Evolutionary conservation across 2,329 filamentous ascomycete genomes (phyloP).

Genomic region (Dactylellina haptotyla): DNA sequence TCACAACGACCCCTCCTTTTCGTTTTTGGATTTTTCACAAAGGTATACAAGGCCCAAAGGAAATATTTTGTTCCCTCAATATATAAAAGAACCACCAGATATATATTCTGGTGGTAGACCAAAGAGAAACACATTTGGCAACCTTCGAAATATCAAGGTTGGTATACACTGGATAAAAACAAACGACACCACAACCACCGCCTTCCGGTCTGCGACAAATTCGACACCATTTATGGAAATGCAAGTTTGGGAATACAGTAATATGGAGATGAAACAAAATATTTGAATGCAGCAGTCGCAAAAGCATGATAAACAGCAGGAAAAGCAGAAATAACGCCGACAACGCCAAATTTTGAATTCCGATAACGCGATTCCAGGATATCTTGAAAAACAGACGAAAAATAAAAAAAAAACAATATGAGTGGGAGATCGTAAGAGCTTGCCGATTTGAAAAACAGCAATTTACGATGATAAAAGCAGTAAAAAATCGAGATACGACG

Average conservation of each 20-base stretch:
- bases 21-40: constrained; percentile 9
- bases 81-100: too few species aligned
- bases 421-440: background rate
- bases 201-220: background rate
- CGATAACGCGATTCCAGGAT: constrained; percentile 43
- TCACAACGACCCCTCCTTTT: background rate
- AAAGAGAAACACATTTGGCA: background rate
- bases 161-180: background rate
- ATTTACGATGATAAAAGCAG: too few species aligned
- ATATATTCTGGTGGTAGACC: too few species aligned
- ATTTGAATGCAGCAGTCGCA: background rate
- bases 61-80: background rate
- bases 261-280: constrained; percentile 1
- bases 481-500: background rate
- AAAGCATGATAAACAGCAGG: constrained; percentile 8
- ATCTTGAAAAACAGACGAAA: constrained; percentile 31
- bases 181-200: constrained; percentile 1
- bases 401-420: background rate
- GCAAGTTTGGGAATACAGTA: constrained; percentile 17
- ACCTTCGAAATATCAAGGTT: background rate
- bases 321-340: constrained; percentile 16
- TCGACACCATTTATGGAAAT: constrained; percentile 33
- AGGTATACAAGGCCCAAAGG: background rate
- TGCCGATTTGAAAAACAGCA: too few species aligned
- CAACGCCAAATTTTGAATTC: constrained; percentile 27